A percentile compares a stretch with the other conserved stretches of the same genome.
These are phyloP conservation scores for Xenosphaeropsis pyriputrescens DNA, from an alignment of 2,329 filamentous ascomycete genomes.

Conservation along the genomic window DNA sequence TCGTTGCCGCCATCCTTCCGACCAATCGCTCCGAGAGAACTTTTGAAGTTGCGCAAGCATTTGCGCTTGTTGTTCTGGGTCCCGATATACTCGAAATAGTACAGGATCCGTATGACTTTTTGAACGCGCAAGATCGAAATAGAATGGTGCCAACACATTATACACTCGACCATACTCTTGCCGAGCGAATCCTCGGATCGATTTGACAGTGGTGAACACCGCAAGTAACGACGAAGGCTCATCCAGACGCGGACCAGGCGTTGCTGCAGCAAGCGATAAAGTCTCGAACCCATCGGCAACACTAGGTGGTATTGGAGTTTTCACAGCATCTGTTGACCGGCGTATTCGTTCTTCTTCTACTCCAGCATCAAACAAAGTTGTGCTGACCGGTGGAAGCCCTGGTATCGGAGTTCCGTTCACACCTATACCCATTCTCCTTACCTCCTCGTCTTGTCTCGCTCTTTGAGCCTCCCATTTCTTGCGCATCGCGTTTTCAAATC, in stretches of 20 bases:
- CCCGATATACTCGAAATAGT: constrained; percentile 73
- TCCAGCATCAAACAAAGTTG: constrained; percentile 62
- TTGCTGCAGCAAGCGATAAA: constrained; percentile 31
- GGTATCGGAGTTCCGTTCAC: constrained; percentile 9
- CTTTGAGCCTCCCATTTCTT: constrained; percentile 42
- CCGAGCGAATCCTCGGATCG: constrained; percentile 70
- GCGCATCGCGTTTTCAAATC: constrained; percentile 59
- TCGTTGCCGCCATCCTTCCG: constrained; percentile 56
- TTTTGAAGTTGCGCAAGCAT: constrained; percentile 70
- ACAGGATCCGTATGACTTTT: constrained; percentile 66
- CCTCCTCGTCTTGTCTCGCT: constrained; percentile 20
- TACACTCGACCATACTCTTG: constrained; percentile 88
- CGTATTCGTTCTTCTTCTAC: constrained; percentile 46
- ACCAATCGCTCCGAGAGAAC: constrained; percentile 71
- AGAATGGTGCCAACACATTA: constrained; percentile 76
- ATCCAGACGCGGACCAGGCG: constrained; percentile 24
- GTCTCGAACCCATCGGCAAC: constrained; percentile 68
- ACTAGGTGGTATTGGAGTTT: constrained; percentile 15
- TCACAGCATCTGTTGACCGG: constrained; percentile 15
- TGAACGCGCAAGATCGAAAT: constrained; percentile 63
- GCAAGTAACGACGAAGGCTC: constrained; percentile 53
- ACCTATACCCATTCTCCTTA: constrained; percentile 16
- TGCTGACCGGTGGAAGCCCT: constrained; percentile 23
- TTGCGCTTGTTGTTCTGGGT: constrained; percentile 80
- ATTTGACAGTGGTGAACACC: constrained; percentile 56